Percentiles rank a stretch among this genome's conserved stretches.
These are phyloP conservation scores for Debaryomycetaceae sp. DNA, from an alignment of 1,139 yeast genomes.

Conservation along the genomic window DNA sequence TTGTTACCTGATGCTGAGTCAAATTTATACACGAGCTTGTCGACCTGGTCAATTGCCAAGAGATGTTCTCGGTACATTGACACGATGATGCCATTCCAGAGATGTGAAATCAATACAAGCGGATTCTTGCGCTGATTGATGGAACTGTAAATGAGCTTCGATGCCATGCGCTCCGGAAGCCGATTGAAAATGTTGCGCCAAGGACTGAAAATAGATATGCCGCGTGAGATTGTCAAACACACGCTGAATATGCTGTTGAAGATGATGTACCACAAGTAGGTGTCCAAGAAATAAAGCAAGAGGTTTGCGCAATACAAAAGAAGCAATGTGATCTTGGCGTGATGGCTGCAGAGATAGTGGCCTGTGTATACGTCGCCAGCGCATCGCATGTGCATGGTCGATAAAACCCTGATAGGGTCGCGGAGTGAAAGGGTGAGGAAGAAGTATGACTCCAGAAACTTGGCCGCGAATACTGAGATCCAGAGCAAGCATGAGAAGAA, in stretches of 20 bases:
- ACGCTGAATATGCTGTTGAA: conserved; percentile 71
- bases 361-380: conserved; percentile 48
- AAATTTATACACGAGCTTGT: conserved; percentile 46
- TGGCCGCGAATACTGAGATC: conserved; percentile 59
- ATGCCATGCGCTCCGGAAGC: conserved; percentile 55
- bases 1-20: conserved; percentile 22
- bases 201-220: conserved; percentile 76
- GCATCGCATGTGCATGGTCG: conserved; percentile 53
- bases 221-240: conserved; percentile 55
- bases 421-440: conserved; percentile 67
- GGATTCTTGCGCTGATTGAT: conserved; percentile 28
- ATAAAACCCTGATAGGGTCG: conserved; percentile 66
- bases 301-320: conserved; percentile 57
- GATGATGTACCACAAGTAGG: conserved; percentile 81
- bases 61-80: conserved; percentile 73
- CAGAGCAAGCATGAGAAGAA: conserved; percentile 55
- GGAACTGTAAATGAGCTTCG: conserved; percentile 25
- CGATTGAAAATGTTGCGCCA: conserved; percentile 75
- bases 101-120: conserved; percentile 45
- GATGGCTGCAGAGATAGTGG: conserved; percentile 41
- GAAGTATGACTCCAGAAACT: conserved; percentile 71
- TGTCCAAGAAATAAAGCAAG: conserved; percentile 69
- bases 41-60: conserved; percentile 61
- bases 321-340: conserved; percentile 44
- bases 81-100: conserved; percentile 73